Evolutionary conservation across 1,284 basidiomycete genomes (phyloP), one percentile per base, ranked within the genome.

Genomic region (Austroboletus niveus): DNA sequence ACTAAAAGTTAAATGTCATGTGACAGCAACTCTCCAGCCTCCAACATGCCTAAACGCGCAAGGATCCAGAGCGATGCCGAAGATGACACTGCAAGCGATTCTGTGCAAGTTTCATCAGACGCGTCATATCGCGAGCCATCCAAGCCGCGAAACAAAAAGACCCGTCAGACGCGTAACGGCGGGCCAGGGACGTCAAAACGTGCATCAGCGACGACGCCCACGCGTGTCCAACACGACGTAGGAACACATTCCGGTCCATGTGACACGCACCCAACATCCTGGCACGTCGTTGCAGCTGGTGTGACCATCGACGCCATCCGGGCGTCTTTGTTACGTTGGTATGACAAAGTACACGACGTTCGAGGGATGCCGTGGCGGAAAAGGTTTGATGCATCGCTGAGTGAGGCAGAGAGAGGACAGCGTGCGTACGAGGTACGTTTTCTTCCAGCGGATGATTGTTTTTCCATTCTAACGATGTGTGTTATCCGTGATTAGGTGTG

Each of bases 361-460:
- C 81, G 92, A 17, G 80, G 82, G 34, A 94, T 94, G 92, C 92
- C 92, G 2, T 94, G 92, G 92, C 77, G 92, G 47, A 89, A 88
- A 63, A 75, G 78, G 2, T 91, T 80, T 58, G 72, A 86, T 59
- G 71, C 75, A 5, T 71, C 72, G 8, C 65, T 84, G 56, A 73
- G 69, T 41, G 57, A 63, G 1, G 78, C 80, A 34, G 80, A 79
- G 41, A 79, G 79, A 43, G 77, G 81, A 3, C 89, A 92, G 65
- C 73, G 89, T 47, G 89, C 89, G 2, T 92, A 92, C 59, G 89
- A 92, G 77, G 89, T 89, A 57, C 31, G 57, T 50, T 43, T 7
- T 27, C 8, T 40, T 4, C 22, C 39, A 8, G 36, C 3, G 17
- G n/a, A 10, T 20, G 8, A 9, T 39, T 8, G 17, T 39, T 39